These are phyloP conservation scores for Magnusiomyces sp. DNA, from an alignment of 1,139 yeast genomes.

Conservation along the genomic window DNA sequence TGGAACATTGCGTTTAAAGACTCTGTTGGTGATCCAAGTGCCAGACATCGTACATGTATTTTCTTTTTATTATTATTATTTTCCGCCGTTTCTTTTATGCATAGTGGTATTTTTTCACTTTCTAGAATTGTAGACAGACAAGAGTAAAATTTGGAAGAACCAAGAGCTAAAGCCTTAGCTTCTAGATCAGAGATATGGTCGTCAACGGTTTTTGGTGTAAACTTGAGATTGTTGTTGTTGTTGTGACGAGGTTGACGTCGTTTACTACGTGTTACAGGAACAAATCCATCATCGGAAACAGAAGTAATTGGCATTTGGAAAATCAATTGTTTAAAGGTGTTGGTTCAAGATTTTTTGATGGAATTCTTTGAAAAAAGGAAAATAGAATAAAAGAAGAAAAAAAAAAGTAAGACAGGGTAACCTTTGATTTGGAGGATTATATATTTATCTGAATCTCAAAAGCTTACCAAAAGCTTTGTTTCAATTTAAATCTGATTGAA, in stretches of 20 bases:
- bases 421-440: too few species aligned
- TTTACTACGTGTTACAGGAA: neutral
- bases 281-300: slow-evolving; percentile 1
- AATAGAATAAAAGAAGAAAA: neutral
- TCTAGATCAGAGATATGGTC: slow-evolving; percentile 18
- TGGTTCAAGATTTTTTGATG: neutral
- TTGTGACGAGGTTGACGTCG: slow-evolving; percentile 1
- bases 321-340: too few species aligned
- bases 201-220: slow-evolving; percentile 20
- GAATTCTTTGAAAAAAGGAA: neutral
- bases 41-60: slow-evolving; percentile 49
- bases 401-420: neutral
- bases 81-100: neutral
- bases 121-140: slow-evolving; percentile 8
- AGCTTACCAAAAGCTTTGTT: too few species aligned
- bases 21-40: slow-evolving; percentile 58
- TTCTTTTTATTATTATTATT: neutral
- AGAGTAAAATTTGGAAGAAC: slow-evolving; percentile 14
- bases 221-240: slow-evolving; percentile 11
- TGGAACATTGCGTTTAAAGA: slow-evolving; percentile 56
- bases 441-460: too few species aligned
- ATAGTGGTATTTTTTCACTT: neutral
- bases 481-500: too few species aligned
- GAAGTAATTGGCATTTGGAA: neutral
- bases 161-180: slow-evolving; percentile 11